Evolutionary conservation across 2,329 filamentous ascomycete genomes (phyloP).

Genomic region (Alternaria conjuncta): DNA sequence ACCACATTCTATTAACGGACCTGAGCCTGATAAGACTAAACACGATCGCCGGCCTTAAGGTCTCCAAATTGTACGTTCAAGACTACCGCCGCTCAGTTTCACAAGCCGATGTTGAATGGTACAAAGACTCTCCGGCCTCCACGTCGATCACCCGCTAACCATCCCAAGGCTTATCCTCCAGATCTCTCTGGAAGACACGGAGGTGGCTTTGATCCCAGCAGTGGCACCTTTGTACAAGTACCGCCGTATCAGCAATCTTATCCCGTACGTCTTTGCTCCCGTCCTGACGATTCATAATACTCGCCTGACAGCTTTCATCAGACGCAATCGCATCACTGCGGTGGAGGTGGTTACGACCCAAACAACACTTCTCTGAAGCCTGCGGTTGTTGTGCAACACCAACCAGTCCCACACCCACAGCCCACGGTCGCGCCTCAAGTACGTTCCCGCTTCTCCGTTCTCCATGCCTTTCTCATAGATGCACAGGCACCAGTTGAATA

Average conservation of each 20-base stretch:
- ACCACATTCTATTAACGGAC: background rate
- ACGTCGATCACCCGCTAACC: background rate
- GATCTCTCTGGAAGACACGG: constrained; percentile 24
- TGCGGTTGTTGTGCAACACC: constrained; percentile 9
- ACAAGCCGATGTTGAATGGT: constrained; percentile 19
- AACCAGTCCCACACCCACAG: constrained; percentile 15
- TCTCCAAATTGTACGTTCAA: background rate
- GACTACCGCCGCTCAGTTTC: background rate
- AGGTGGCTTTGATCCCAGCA: constrained; percentile 27
- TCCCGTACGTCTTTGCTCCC: constrained; percentile 2
- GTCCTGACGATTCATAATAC: background rate
- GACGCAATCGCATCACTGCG: constrained; percentile 13
- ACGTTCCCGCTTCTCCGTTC: background rate
- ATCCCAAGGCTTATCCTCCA: constrained; percentile 25
- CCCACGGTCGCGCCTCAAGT: constrained; percentile 17
- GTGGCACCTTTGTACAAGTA: constrained; percentile 14
- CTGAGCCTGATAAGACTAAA: background rate
- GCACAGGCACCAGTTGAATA: constrained; percentile 12
- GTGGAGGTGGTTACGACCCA: constrained; percentile 23
- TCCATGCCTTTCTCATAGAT: background rate
- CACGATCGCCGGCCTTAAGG: background rate
- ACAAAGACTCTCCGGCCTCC: background rate
- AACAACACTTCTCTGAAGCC: constrained; percentile 14
- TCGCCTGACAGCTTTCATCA: background rate
- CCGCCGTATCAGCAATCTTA: constrained; percentile 3